Evolutionary conservation across 441 rosid genomes (phyloP), one percentile per base, ranked within the genome.

Genomic region (Geranium incanum): DNA sequence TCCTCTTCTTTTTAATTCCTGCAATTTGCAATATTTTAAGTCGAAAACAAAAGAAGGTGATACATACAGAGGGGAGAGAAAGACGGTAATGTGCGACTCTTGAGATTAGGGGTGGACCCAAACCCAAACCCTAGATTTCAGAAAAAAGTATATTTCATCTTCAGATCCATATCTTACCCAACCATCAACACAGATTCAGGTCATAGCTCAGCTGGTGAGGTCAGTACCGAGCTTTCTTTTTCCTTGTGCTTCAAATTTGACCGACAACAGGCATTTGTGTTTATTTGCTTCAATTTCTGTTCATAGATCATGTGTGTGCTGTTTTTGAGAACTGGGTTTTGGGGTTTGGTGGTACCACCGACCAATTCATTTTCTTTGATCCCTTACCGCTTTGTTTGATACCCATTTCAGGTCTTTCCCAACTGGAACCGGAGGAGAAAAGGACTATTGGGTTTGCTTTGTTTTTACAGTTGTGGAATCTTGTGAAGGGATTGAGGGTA

Each of bases 81-180:
- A 1, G 43, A 39, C 43, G 43, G 43, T 39, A 39, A 39, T 39
- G 43, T 39, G 43, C 43, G 43, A 39, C 43, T 39, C 43, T 39
- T 39, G 43, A 39, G 43, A 39, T 39, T 39, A 4, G 8, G 43
- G 43, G 43, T 4, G 43, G 43, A 39, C 86, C 89, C 93, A 18
- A 72, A 72, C 63, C 70, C 77, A 71, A 83, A 83, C 86, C 89
- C 93, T 81, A 84, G 81, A 77, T 81, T 79, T 80, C 74, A 63
- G 68, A 62, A 23, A 38, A 45, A 43, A 62, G 21, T n/a, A n/a
- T 63, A 62, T 63, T 5, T 15, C 48, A 3, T 67, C 36, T 75
- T 76, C 73, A 60, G 81, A 81, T 78, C 84, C 78, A 76, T 69
- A 66, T 21, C 70, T 55, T 37, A 12, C 50, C 21, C 21, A 28